Evolutionary conservation across 1,284 basidiomycete genomes (phyloP).

Genomic region (Cryptococcus jaspeensis): DNA sequence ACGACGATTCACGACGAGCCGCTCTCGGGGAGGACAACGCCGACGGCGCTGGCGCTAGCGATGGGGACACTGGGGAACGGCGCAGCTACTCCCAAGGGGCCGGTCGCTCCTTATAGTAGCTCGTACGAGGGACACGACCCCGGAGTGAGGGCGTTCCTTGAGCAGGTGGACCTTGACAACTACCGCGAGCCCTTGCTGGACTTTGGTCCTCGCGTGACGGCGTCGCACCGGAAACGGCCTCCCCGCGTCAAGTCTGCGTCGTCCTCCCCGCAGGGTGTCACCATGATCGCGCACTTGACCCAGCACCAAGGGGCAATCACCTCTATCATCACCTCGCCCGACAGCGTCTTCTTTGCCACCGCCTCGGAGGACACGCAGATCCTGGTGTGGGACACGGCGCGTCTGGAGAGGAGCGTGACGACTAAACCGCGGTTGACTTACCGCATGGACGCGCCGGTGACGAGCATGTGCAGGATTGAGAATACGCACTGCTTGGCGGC

Average conservation of each 20-base stretch:
- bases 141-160: conserved; percentile 78
- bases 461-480: conserved; percentile 76
- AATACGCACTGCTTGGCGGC: conserved; percentile 84
- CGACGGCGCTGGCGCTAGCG: conserved; percentile 12
- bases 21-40: conserved; percentile 45
- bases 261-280: conserved; percentile 60
- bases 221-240: conserved; percentile 70
- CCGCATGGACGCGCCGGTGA: conserved; percentile 63
- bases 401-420: conserved; percentile 70
- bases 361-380: conserved; percentile 81
- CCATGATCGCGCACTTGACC: conserved; percentile 77
- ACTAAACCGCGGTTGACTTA: conserved; percentile 45
- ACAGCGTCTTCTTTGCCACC: conserved; percentile 91
- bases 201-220: conserved; percentile 81
- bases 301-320: conserved; percentile 80
- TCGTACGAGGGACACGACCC: conserved; percentile 75
- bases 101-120: conserved; percentile 39
- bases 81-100: conserved; percentile 15
- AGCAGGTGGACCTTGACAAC: conserved; percentile 84
- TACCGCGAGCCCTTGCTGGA: conserved; percentile 76
- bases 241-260: conserved; percentile 57
- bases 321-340: conserved; percentile 81
- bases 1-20: conserved; percentile 52
- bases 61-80: not conserved
- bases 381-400: conserved; percentile 77